Conservation (phyloP, 805 yeast genomes). For the Grigorovia transvaalensis region DNA sequence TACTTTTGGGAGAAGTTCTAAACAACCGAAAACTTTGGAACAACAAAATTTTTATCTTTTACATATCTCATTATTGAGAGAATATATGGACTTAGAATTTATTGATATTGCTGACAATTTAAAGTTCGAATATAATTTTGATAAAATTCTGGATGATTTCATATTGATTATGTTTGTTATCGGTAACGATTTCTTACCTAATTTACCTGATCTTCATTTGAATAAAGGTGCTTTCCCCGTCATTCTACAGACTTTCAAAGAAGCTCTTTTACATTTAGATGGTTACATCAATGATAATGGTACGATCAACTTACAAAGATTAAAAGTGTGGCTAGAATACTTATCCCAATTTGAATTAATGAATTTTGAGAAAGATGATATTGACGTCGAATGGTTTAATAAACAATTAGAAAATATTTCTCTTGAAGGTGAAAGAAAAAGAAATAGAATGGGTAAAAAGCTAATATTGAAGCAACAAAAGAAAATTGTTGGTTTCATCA, state of each 20-base stretch:
- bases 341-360: constrained; percentile 73
- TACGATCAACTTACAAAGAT: constrained; percentile 60
- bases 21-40: constrained; percentile 40
- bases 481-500: constrained; percentile 49
- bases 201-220: constrained; percentile 84
- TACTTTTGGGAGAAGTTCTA: constrained; percentile 50
- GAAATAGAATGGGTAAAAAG: constrained; percentile 55
- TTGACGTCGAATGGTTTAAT: constrained; percentile 89
- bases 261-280: constrained; percentile 58
- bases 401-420: constrained; percentile 72
- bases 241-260: constrained; percentile 77
- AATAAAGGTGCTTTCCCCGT: constrained; percentile 97
- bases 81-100: constrained; percentile 82
- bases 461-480: constrained; percentile 63
- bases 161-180: constrained; percentile 86
- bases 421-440: constrained; percentile 56
- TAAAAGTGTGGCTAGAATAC: constrained; percentile 65
- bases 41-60: constrained; percentile 74
- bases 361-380: constrained; percentile 72
- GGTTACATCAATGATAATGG: constrained; percentile 84
- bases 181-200: constrained; percentile 96
- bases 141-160: constrained; percentile 83
- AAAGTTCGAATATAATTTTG: constrained; percentile 68
- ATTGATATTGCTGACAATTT: constrained; percentile 53
- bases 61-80: constrained; percentile 81